Evolutionary conservation across 2,329 filamentous ascomycete species (phyloP).

Genomic region (Cordyceps cicadae): DNA sequence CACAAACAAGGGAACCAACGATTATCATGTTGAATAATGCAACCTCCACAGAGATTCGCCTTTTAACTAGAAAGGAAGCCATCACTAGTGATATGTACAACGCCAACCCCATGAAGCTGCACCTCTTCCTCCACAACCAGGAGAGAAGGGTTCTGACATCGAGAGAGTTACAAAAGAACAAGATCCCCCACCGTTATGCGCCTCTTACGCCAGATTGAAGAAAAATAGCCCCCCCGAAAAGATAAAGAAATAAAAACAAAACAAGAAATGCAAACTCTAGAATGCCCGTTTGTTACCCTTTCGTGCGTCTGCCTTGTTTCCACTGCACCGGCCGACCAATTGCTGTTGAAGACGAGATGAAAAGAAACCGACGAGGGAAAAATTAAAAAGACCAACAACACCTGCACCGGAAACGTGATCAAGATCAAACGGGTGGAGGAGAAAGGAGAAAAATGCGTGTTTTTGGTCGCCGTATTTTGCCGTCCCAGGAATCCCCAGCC

Average conservation of each 20-base stretch:
- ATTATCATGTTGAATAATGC: background rate
- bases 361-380: background rate
- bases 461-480: background rate
- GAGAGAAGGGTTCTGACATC: background rate
- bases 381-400: background rate
- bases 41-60: background rate
- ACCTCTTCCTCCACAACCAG: background rate
- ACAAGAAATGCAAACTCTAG: too few relatives aligned
- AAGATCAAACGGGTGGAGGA: background rate
- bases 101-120: background rate
- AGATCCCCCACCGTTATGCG: background rate
- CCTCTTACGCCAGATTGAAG: background rate
- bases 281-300: background rate
- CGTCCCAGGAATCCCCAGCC: background rate
- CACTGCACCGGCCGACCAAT: background rate
- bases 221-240: background rate
- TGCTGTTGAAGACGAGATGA: slow-evolving; percentile 1
- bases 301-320: background rate
- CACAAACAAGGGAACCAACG: too few relatives aligned
- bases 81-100: background rate
- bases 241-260: too few relatives aligned
- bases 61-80: background rate
- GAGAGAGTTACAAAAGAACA: background rate
- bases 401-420: background rate
- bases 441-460: background rate